Conservation (phyloP, 2,329 filamentous ascomycete genomes). For the Claviceps arundinis region DNA sequence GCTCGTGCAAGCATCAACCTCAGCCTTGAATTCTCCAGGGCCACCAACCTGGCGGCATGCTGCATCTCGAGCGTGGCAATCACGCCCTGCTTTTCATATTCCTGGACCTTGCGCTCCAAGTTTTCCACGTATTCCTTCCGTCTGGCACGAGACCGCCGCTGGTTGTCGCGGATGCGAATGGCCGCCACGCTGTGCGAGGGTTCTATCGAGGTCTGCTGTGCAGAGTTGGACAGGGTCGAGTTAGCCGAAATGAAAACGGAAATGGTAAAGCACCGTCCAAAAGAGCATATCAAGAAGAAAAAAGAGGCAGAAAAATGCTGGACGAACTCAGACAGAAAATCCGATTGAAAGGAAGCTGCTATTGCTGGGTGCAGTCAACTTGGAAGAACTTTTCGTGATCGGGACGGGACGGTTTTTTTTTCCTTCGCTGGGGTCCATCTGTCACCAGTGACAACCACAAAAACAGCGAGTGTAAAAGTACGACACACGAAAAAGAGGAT, state of each 20-base stretch:
- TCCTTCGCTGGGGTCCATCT: not conserved
- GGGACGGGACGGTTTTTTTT: not conserved
- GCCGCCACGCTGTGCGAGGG: slow-evolving; percentile 19
- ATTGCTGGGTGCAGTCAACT: not conserved
- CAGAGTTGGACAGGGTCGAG: not conserved
- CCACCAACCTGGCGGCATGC: slow-evolving; percentile 34
- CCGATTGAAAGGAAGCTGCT: not conserved
- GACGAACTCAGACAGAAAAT: not conserved
- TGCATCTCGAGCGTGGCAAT: slow-evolving; percentile 41
- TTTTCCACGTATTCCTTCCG: slow-evolving; percentile 35
- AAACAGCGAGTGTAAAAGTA: not conserved
- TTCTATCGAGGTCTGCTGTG: slow-evolving; percentile 6
- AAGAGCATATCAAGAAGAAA: not conserved
- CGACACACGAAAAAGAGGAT: not conserved
- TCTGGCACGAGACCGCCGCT: slow-evolving; percentile 38
- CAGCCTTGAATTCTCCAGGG: slow-evolving; percentile 33
- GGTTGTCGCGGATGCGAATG: slow-evolving; percentile 35
- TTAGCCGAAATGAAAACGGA: not conserved
- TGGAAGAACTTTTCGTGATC: not conserved
- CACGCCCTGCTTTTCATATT: slow-evolving; percentile 34
- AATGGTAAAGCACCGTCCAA: not conserved
- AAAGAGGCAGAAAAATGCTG: not conserved
- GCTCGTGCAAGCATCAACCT: slow-evolving; percentile 26
- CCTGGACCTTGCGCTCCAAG: slow-evolving; percentile 31
- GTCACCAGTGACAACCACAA: slow-evolving; percentile 4